Evolutionary conservation across 805 yeast species (phyloP).

Genomic region (Starmerella sp.): DNA sequence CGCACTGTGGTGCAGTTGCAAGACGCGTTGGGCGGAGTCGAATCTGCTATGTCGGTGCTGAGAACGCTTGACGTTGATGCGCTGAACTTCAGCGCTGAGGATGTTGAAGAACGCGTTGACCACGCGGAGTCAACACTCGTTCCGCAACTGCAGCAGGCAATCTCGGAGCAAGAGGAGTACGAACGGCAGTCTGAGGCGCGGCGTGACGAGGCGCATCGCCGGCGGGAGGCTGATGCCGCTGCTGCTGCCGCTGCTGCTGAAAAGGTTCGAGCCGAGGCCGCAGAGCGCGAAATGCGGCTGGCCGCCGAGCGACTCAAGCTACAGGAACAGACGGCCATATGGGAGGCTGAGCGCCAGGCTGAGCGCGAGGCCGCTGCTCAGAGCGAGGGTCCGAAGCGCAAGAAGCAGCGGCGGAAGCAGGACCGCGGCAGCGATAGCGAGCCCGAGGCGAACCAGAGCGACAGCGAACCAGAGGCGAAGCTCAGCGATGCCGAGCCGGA

Average conservation of each 20-base stretch:
- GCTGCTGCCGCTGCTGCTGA: slow-evolving; percentile 19
- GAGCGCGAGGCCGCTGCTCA: slow-evolving; percentile 28
- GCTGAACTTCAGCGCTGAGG: slow-evolving; percentile 71
- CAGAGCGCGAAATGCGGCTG: slow-evolving; percentile 26
- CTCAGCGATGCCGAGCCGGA: slow-evolving; percentile 13
- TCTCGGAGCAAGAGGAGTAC: slow-evolving; percentile 53
- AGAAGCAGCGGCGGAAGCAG: slow-evolving; percentile 14
- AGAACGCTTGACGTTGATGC: slow-evolving; percentile 42
- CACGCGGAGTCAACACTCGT: slow-evolving; percentile 69
- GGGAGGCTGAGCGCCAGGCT: slow-evolving; percentile 30
- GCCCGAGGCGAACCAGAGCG: slow-evolving; percentile 29
- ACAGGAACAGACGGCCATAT: slow-evolving; percentile 28
- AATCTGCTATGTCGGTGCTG: slow-evolving; percentile 23
- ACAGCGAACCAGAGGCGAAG: slow-evolving; percentile 25
- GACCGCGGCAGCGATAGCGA: slow-evolving; percentile 31
- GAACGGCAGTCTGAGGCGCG: slow-evolving; percentile 48
- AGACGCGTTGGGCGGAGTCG: slow-evolving; percentile 43
- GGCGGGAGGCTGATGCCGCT: slow-evolving; percentile 43
- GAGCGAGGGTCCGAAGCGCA: slow-evolving; percentile 4
- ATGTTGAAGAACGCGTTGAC: slow-evolving; percentile 73
- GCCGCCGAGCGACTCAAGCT: slow-evolving; percentile 27
- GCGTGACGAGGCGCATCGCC: slow-evolving; percentile 61
- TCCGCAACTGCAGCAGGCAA: slow-evolving; percentile 56
- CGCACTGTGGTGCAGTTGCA: slow-evolving; percentile 55
- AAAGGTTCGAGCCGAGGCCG: slow-evolving; percentile 26